Evolutionary conservation across 1,284 basidiomycete species (phyloP), one percentile per base, ranked within the genome.

Genomic region (Tilletiaria anomala): DNA sequence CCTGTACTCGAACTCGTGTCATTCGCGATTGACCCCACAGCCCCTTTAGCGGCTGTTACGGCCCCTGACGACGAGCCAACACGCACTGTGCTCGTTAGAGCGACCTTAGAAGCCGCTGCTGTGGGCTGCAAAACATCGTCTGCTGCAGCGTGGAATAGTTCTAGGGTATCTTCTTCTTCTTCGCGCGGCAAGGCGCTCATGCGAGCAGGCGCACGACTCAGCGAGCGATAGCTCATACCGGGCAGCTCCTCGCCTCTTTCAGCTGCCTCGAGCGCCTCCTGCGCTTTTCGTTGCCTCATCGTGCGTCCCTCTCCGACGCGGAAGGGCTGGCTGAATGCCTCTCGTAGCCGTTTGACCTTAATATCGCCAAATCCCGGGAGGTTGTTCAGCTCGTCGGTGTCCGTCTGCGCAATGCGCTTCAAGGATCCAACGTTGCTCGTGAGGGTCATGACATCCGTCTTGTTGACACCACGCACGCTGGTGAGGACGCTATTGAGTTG

Each of bases 301-400:
- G 68, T 80, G 84, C 55, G 85, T 73, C 29, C 70, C 69, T 69
- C 73, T 78, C 47, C 75, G 70, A 31, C 64, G 54, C 26, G 67
- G 51, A 76, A 76, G 0, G 71, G 70, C 37, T 70, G 68, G 26
- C 61, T 65, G 57, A 76, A 75, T 1, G 73, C 72, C 20, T 75
- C 73, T 8, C 68, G 48, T 21, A 77, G 61, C 1, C 73, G 67
- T 12, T 79, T 82, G 24, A 91, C 87, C 69, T 99, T 99, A 42
- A 88, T 79, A 51, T 85, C 83, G 2, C 93, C 93, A 43, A 97
- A 82, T 0, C 93, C 93, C 3, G 93, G 89, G 33, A 93, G 78
- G 40, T 77, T 78, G 39, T 78, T 75, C 1, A 99, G 70, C 48
- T 81, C 77, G 38, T 84, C 82, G 1, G 80, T 69, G 1, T 78